These are phyloP conservation scores for Westerdykella aurantiaca DNA, from an alignment of 2,329 filamentous ascomycete species.

Conservation along the genomic window DNA sequence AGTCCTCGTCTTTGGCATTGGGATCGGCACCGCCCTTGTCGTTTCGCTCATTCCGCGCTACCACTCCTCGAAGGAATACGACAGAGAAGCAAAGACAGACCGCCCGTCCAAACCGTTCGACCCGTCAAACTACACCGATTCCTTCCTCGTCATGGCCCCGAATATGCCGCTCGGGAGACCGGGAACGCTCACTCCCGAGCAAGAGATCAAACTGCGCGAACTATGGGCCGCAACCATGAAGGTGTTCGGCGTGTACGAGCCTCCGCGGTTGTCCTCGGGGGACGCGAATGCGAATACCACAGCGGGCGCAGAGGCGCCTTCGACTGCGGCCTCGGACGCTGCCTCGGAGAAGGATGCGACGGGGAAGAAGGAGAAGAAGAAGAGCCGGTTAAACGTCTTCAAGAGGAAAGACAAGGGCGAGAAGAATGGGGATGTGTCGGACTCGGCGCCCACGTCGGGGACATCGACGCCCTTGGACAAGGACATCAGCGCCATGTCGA, in stretches of 20 bases:
- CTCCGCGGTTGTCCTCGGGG: conserved; percentile 27
- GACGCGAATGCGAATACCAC: conserved; percentile 14
- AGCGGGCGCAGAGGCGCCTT: too few relatives aligned
- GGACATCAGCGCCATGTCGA: conserved; percentile 28
- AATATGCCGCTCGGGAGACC: conserved; percentile 62
- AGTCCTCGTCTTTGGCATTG: conserved; percentile 25
- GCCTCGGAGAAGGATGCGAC: conserved; percentile 16
- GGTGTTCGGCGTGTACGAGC: conserved; percentile 59
- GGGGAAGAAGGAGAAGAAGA: conserved; percentile 60
- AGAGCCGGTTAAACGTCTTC: conserved; percentile 67
- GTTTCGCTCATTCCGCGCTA: conserved; percentile 13
- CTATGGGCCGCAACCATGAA: conserved; percentile 75
- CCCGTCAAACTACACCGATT: conserved; percentile 20
- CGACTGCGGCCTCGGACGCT: conserved; percentile 5
- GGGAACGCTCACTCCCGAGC: conserved; percentile 80
- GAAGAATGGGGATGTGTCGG: conserved; percentile 42
- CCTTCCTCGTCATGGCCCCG: conserved; percentile 37
- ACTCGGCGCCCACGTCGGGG: conserved; percentile 21
- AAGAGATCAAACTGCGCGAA: conserved; percentile 82
- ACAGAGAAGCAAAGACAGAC: conserved; percentile 1
- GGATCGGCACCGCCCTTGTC: conserved; percentile 29
- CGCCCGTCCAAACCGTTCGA: conserved; percentile 14
- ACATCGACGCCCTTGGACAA: conserved; percentile 15
- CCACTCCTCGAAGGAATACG: conserved; percentile 6
- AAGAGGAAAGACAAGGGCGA: conserved; percentile 49